Evolutionary conservation across 192 early-diverging fungal genomes (phyloP).

Genomic region (Linnemannia hyalina): DNA sequence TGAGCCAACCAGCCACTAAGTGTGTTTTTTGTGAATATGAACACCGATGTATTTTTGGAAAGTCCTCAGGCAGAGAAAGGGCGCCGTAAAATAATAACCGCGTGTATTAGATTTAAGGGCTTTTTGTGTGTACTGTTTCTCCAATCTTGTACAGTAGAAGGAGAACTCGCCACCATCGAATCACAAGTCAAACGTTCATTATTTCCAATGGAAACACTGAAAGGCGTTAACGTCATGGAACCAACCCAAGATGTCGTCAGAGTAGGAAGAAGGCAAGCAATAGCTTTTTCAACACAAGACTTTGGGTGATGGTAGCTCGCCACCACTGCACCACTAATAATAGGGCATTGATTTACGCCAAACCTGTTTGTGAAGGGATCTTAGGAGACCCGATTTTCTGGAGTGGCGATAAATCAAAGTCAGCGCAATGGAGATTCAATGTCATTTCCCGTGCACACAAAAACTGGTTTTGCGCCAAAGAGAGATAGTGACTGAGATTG

Average conservation of each 20-base stretch:
- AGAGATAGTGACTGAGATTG: neutral
- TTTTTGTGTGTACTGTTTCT: no score
- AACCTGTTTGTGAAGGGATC: neutral
- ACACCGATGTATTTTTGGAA: no score
- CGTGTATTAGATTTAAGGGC: no score
- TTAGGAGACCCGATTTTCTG: neutral
- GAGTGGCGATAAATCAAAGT: neutral
- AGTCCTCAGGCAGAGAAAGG: no score
- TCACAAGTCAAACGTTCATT: no score
- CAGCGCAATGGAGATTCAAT: neutral
- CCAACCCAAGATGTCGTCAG: neutral
- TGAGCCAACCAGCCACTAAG: no score
- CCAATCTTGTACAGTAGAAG: no score
- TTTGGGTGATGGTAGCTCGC: neutral
- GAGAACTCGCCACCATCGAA: no score
- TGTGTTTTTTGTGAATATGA: no score
- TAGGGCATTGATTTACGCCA: neutral
- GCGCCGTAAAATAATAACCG: no score
- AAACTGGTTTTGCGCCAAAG: conserved; percentile 3
- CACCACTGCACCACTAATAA: neutral
- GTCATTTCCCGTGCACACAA: neutral
- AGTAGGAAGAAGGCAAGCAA: neutral
- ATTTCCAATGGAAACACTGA: no score
- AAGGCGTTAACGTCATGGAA: no score
- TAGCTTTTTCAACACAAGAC: neutral